Percentiles rank a stretch among this genome's conserved stretches.
Evolutionary conservation across 2,329 filamentous ascomycete species (phyloP).

Genomic region (Paecilomyces dactylethromorphus): DNA sequence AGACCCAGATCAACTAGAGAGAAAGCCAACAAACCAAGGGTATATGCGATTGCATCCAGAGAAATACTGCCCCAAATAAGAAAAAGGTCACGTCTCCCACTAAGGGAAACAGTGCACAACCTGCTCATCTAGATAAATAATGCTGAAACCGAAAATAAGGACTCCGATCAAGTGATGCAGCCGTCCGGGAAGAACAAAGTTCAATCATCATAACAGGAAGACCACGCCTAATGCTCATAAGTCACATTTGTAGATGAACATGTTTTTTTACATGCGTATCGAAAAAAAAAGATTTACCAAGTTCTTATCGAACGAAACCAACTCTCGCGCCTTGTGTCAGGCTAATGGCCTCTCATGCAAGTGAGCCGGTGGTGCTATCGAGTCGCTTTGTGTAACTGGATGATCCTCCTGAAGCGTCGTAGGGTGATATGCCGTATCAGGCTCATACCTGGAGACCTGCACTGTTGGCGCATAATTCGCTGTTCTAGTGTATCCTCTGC

Average conservation of each 20-base stretch:
- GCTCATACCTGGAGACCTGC: conserved; percentile 16
- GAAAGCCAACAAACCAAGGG: background rate
- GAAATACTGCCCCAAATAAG: background rate
- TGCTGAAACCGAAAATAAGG: background rate
- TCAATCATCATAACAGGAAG: background rate
- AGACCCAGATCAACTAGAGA: background rate
- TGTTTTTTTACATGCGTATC: background rate
- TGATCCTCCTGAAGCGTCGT: conserved; percentile 1
- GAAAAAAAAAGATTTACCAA: background rate
- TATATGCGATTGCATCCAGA: background rate
- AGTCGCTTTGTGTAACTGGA: conserved; percentile 2
- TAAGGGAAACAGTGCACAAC: background rate
- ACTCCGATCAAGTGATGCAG: background rate
- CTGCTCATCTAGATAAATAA: background rate
- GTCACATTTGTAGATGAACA: background rate
- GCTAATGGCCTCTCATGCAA: background rate
- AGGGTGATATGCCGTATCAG: conserved; percentile 20
- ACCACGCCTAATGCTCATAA: background rate
- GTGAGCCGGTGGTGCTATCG: background rate
- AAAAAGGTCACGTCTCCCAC: no score
- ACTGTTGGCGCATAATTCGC: background rate
- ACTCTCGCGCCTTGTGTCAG: background rate
- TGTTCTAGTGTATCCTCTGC: conserved; percentile 15
- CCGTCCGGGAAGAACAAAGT: background rate
- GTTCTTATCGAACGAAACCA: background rate